Percentiles rank a stretch among this genome's conserved stretches.
Evolutionary conservation across 208 protist species (phyloP).

Genomic region (Trypanosoma scelopori): DNA sequence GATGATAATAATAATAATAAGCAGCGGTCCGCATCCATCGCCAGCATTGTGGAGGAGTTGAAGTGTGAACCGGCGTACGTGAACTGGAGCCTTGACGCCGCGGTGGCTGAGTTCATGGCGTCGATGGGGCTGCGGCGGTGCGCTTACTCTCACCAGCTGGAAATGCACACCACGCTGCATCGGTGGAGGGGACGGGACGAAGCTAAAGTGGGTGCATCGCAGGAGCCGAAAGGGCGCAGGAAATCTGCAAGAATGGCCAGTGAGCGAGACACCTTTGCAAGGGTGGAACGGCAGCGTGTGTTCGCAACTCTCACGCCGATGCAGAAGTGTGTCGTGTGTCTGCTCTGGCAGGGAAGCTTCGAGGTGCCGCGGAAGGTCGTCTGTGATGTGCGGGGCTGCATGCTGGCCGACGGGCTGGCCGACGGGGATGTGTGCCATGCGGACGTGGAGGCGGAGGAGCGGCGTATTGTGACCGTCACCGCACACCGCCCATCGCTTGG

Average conservation of each 20-base stretch:
- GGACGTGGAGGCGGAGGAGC: constrained; percentile 41
- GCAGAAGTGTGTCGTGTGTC: constrained; percentile 61
- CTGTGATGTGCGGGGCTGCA: constrained; percentile 41
- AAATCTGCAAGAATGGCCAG: background rate
- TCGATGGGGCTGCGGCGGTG: constrained; percentile 40
- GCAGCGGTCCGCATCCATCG: constrained; percentile 1
- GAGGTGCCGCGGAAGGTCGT: constrained; percentile 42
- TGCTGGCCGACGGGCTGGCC: constrained; percentile 28
- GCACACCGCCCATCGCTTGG: constrained; percentile 50
- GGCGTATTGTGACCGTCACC: constrained; percentile 34
- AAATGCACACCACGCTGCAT: constrained; percentile 26
- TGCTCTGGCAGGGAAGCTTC: constrained; percentile 68
- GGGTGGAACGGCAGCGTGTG: constrained; percentile 42
- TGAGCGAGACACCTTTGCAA: background rate
- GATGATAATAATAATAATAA: too few relatives aligned
- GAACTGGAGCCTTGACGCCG: constrained; percentile 78
- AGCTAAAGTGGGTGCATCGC: background rate
- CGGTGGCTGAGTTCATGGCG: constrained; percentile 60
- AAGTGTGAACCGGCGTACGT: constrained; percentile 68
- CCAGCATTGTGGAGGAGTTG: constrained; percentile 56
- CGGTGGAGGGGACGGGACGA: constrained; percentile 15
- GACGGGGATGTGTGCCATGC: constrained; percentile 28
- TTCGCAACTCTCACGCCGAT: constrained; percentile 53
- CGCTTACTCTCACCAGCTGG: constrained; percentile 48
- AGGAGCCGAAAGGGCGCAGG: background rate